Percentiles rank a stretch among this genome's conserved stretches.
Evolutionary conservation across 768 basidiomycete species (phyloP).

Genomic region (Amanita inopinata): DNA sequence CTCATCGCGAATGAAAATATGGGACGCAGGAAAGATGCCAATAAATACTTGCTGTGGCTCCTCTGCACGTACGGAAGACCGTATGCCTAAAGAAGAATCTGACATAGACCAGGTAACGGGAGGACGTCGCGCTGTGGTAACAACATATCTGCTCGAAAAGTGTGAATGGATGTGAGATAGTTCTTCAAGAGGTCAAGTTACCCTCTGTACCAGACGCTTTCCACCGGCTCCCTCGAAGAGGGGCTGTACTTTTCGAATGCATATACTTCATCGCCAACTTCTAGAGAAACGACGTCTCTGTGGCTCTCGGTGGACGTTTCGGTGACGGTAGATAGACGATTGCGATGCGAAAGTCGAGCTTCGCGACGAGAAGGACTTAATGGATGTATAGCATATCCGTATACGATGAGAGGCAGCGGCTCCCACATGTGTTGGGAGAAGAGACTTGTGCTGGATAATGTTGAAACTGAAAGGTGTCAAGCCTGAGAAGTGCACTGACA

Average conservation of each 20-base stretch:
- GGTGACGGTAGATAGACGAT: slow-evolving; percentile 51
- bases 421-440: slow-evolving; percentile 40
- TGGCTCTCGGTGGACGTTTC: slow-evolving; percentile 57
- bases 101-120: slow-evolving; percentile 56
- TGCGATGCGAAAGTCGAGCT: slow-evolving; percentile 48
- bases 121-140: slow-evolving; percentile 70
- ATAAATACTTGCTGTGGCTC: slow-evolving; percentile 85
- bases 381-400: slow-evolving; percentile 86
- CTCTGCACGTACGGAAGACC: slow-evolving; percentile 50
- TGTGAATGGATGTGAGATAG: slow-evolving; percentile 5
- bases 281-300: slow-evolving; percentile 75
- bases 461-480: not conserved
- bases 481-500: not conserved
- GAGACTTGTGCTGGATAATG: no score
- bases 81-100: slow-evolving; percentile 30
- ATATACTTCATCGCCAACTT: slow-evolving; percentile 95
- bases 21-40: slow-evolving; percentile 88
- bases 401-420: slow-evolving; percentile 59
- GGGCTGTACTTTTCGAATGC: slow-evolving; percentile 90
- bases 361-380: slow-evolving; percentile 69
- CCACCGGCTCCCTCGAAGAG: slow-evolving; percentile 53
- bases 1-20: slow-evolving; percentile 80
- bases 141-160: slow-evolving; percentile 56
- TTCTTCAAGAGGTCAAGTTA: slow-evolving; percentile 29
- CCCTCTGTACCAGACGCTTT: slow-evolving; percentile 91